Percentiles rank a stretch among this genome's conserved stretches.
phyloP scores from a whole-genome alignment of 352 stramenopile genomes.

The Detonula confervacea region DNA sequence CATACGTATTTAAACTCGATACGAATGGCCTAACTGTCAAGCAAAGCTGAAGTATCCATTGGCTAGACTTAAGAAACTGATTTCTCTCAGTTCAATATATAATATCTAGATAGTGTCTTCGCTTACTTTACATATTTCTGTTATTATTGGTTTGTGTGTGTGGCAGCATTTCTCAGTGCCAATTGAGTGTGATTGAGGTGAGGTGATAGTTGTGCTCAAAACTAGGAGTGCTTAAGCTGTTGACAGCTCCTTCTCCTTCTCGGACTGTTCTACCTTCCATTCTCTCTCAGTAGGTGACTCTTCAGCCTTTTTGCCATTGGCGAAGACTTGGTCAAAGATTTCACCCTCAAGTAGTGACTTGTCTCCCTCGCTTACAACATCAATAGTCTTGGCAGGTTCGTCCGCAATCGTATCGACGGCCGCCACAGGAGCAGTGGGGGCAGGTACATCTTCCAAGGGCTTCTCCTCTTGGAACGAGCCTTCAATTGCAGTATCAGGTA shows the following conservation, averaged over 20 bases:
- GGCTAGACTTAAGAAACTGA: no score
- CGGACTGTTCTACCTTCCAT: slow-evolving; percentile 50
- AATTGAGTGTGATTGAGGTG: neutral
- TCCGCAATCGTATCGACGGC: slow-evolving; percentile 12
- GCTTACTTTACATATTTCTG: no score
- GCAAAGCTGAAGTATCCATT: no score
- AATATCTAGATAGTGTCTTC: no score
- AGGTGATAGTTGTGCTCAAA: slow-evolving; percentile 1
- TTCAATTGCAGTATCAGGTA: slow-evolving; percentile 77
- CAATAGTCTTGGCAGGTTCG: slow-evolving; percentile 30
- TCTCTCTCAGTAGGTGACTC: slow-evolving; percentile 36
- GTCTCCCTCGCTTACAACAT: slow-evolving; percentile 48
- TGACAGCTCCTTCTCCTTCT: slow-evolving; percentile 52
- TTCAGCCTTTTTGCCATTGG: slow-evolving; percentile 49
- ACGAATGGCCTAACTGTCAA: no score
- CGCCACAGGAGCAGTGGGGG: slow-evolving; percentile 1
- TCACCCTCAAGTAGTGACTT: slow-evolving; percentile 47
- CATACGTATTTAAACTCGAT: no score
- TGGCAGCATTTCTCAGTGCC: no score
- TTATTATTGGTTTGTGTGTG: no score
- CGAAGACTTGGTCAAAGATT: slow-evolving; percentile 67
- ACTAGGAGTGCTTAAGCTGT: slow-evolving; percentile 24
- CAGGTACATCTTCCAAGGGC: slow-evolving; percentile 24
- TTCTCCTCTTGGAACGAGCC: slow-evolving; percentile 79
- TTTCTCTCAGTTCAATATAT: no score